A percentile compares a stretch with the other conserved stretches of the same genome.
phyloP scores from a whole-genome alignment of 805 yeast species.

The Lipomyces yamadae region DNA sequence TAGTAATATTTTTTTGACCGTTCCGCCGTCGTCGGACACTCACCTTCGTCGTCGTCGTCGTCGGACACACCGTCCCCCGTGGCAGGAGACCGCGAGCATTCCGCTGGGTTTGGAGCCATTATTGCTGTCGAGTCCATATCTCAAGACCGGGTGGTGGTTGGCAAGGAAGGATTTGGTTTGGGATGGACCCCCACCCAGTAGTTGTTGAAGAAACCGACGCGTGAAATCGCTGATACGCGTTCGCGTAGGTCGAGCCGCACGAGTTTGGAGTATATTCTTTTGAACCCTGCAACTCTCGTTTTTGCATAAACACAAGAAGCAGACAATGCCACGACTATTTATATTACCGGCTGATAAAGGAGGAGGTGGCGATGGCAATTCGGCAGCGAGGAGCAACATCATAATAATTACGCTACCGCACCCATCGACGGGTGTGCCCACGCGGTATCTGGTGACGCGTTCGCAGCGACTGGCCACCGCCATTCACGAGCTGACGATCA shows the following conservation, averaged over 20 bases:
- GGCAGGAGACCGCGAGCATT: background rate
- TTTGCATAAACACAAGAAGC: background rate
- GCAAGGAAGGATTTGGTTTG: background rate
- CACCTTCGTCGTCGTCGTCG: conserved; percentile 1
- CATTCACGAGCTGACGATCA: conserved; percentile 15
- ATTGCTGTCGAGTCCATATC: background rate
- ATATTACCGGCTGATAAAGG: conserved; percentile 1
- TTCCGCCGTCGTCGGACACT: background rate
- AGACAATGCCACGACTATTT: conserved; percentile 18
- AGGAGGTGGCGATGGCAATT: background rate
- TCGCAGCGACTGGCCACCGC: background rate
- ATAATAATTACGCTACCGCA: conserved; percentile 29
- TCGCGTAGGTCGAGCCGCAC: too few relatives aligned
- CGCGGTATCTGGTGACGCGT: conserved; percentile 22
- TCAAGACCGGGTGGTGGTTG: background rate
- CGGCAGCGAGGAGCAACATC: background rate
- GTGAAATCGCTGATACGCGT: too few relatives aligned
- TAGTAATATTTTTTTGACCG: background rate
- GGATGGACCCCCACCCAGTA: too few relatives aligned
- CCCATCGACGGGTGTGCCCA: conserved; percentile 23
- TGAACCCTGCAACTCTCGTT: background rate
- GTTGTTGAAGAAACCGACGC: too few relatives aligned
- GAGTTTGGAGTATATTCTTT: too few relatives aligned
- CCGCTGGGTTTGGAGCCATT: background rate
- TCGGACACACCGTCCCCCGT: background rate